Evolutionary conservation across 1,284 basidiomycete species (phyloP).

Genomic region (Salmacisia buchloeana): DNA sequence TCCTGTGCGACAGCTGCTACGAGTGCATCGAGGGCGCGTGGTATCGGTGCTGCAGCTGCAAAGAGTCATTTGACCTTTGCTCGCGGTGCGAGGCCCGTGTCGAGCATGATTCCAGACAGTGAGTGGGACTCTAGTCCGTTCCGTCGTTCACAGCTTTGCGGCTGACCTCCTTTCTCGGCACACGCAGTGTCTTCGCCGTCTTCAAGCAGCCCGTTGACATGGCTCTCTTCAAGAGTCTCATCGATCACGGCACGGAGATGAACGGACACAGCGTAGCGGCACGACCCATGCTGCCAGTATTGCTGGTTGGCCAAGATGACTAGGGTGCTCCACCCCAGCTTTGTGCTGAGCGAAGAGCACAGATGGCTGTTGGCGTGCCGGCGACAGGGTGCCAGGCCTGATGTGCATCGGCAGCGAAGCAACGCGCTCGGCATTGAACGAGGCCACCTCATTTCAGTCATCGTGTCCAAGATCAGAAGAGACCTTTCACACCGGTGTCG

Average conservation of each 20-base stretch:
- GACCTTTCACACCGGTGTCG: no score
- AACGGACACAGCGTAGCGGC: background rate
- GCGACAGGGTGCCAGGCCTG: background rate
- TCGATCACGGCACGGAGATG: slow-evolving; percentile 5
- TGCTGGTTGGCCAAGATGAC: slow-evolving; percentile 2
- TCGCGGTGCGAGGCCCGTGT: slow-evolving; percentile 14
- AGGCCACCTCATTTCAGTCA: no score
- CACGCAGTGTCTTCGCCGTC: slow-evolving; percentile 16
- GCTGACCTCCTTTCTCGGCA: no score
- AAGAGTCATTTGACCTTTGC: slow-evolving; percentile 17
- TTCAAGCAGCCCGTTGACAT: slow-evolving; percentile 16
- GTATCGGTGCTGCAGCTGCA: slow-evolving; percentile 20
- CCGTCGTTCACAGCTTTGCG: no score
- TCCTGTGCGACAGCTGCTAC: slow-evolving; percentile 20
- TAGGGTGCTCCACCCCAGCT: background rate
- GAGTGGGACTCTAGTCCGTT: background rate
- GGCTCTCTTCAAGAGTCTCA: slow-evolving; percentile 8
- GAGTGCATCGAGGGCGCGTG: slow-evolving; percentile 15
- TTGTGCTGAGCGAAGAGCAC: no score
- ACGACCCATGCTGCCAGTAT: slow-evolving; percentile 1
- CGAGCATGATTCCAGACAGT: slow-evolving; percentile 16
- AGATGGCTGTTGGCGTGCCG: background rate
- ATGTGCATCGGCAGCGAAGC: no score
- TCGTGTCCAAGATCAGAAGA: no score
- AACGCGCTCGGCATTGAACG: no score